These are phyloP conservation scores for Colletotrichum tanaceti DNA, from an alignment of 2,329 filamentous ascomycete species.

Conservation along the genomic window DNA sequence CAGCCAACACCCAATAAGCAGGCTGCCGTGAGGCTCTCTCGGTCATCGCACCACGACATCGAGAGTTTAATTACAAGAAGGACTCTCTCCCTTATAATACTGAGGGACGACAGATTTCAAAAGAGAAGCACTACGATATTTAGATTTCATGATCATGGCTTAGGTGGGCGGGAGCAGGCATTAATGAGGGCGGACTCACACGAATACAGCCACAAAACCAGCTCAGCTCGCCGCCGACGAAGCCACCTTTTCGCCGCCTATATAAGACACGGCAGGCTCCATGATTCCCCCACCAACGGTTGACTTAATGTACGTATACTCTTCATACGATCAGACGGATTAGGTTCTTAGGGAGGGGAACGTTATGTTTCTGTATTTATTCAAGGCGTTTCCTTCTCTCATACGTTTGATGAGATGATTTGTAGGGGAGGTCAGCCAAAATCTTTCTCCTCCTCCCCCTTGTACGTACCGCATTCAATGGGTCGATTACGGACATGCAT, in stretches of 20 bases:
- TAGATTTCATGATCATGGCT: conserved; percentile 39
- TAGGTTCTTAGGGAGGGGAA: background rate
- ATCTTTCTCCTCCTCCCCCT: conserved; percentile 18
- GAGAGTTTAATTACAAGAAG: background rate
- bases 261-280: conserved; percentile 26
- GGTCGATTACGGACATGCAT: conserved; percentile 18
- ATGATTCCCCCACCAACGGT: conserved; percentile 35
- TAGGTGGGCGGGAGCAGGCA: background rate
- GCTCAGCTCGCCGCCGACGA: conserved; percentile 20
- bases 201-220: background rate
- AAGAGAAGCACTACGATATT: conserved; percentile 27
- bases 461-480: conserved; percentile 28
- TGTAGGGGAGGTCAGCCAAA: background rate
- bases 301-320: conserved; percentile 32
- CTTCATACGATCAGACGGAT: conserved; percentile 30
- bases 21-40: background rate
- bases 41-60: background rate
- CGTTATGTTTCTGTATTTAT: conserved; percentile 32
- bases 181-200: conserved; percentile 18
- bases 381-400: background rate
- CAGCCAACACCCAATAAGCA: conserved; percentile 19
- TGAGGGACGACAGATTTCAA: conserved; percentile 13
- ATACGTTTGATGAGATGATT: background rate
- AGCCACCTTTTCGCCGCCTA: conserved; percentile 28
- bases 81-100: conserved; percentile 4